Percentiles rank a stretch among this genome's conserved stretches.
Conservation (phyloP, 73 alveolate genomes). For the Paraurostyla sp. region DNA sequence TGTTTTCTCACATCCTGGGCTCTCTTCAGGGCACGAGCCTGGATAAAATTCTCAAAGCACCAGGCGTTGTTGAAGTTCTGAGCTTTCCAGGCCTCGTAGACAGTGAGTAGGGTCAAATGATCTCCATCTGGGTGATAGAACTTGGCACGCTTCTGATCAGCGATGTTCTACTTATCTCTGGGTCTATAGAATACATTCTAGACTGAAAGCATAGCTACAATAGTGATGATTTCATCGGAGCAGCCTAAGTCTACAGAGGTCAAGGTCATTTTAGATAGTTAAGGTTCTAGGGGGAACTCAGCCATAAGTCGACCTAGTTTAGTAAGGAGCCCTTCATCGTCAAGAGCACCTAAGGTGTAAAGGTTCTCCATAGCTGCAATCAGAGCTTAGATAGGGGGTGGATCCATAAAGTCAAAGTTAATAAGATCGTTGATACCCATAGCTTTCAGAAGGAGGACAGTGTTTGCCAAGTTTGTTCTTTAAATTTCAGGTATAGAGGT, state of each 20-base stretch:
- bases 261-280: slow-evolving; percentile 97
- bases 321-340: slow-evolving; percentile 99
- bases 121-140: slow-evolving; percentile 99
- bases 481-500: slow-evolving; percentile 99
- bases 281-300: slow-evolving; percentile 99
- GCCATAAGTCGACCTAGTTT: slow-evolving; percentile 99
- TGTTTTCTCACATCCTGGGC: slow-evolving; percentile 95
- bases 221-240: slow-evolving; percentile 98
- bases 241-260: slow-evolving; percentile 99
- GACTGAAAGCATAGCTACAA: slow-evolving; percentile 98
- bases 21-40: slow-evolving; percentile 94
- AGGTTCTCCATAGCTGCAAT: slow-evolving; percentile 95
- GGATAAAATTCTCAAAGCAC: slow-evolving; percentile 99
- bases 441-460: slow-evolving; percentile 98
- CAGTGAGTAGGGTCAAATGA: slow-evolving; percentile 98
- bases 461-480: slow-evolving; percentile 98
- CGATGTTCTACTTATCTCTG: slow-evolving; percentile 96
- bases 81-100: slow-evolving; percentile 97
- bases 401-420: slow-evolving; percentile 99
- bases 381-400: slow-evolving; percentile 97
- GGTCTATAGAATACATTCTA: slow-evolving; percentile 99
- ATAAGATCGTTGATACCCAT: slow-evolving; percentile 99
- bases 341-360: slow-evolving; percentile 97
- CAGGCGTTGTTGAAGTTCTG: slow-evolving; percentile 93
- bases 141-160: slow-evolving; percentile 98